Conservation (phyloP, 2,329 filamentous ascomycete species). For the Apiospora rasikravindrae region DNA sequence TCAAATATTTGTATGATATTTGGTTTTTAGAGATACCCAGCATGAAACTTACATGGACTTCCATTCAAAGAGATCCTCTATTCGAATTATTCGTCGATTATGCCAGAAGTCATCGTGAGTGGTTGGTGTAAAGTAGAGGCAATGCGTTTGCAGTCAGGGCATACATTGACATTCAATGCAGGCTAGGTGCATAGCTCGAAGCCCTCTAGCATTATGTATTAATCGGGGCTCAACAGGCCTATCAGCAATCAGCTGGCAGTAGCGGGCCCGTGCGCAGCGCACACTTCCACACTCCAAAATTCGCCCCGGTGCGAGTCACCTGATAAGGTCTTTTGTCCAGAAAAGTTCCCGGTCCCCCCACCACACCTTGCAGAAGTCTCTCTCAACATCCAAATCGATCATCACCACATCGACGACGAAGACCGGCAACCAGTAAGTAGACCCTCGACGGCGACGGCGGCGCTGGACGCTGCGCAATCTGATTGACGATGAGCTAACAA, state of each 20-base stretch:
- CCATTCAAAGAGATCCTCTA: background rate
- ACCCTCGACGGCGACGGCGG: slow-evolving; percentile 18
- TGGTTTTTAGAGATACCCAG: background rate
- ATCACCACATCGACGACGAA: slow-evolving; percentile 48
- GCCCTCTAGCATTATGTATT: background rate
- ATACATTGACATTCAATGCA: background rate
- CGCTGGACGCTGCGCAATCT: background rate
- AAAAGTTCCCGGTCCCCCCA: slow-evolving; percentile 14
- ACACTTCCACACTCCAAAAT: slow-evolving; percentile 18
- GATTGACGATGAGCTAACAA: background rate
- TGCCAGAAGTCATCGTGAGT: background rate
- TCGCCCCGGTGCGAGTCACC: slow-evolving; percentile 7
- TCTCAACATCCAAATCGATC: slow-evolving; percentile 41
- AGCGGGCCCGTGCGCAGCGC: background rate
- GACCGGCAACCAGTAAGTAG: slow-evolving; percentile 67
- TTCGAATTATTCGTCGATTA: background rate
- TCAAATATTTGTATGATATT: background rate
- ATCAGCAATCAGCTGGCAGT: slow-evolving; percentile 1
- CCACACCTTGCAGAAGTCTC: slow-evolving; percentile 38
- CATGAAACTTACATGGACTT: background rate
- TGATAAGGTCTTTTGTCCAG: slow-evolving; percentile 16
- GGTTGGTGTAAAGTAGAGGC: background rate
- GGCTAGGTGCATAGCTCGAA: slow-evolving; percentile 6
- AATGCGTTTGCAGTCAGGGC: background rate
- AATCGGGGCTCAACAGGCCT: background rate